Base-by-base conservation (phyloP, 208 protist species). In the Zelonia costaricensis region DNA sequence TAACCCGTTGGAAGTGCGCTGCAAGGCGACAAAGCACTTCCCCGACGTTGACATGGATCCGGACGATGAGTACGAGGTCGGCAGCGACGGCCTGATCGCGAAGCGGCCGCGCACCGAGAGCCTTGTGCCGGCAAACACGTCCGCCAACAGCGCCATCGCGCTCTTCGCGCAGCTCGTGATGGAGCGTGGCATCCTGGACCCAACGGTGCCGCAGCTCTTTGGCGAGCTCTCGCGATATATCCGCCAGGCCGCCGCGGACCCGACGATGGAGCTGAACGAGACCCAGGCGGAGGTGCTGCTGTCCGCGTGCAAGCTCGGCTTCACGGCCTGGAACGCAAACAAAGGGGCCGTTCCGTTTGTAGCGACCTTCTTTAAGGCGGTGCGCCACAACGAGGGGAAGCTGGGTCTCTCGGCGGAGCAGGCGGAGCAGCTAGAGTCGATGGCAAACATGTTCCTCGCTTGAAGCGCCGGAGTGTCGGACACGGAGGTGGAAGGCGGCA, bases 121-220 rank as follows among this genome's bases (percentile, higher is more conserved):
- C 9, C 51, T 88, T 8, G 64, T 96, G 36, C 84, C 84, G 8
- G 45, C 60, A 2, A 78, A 67, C 52, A 86, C 75, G 28, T 25
- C 77, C 1, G 57, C 86, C 16, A 63, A 76, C 43, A 70, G 55
- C 43, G 87, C 86, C 31, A 78, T 91, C 8, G 80, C 78, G 15
- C 62, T 94, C 27, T 55, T 93, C 23, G 71, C 84, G 4, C 87
- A 94, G 69, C 75, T 84, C 15, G 75, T 94, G 31, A 74, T 91
- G 56, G 87, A 96, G 75, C 82, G 91, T n/a, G 91, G 91, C 38
- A 78, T 87, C 16, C 61, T 78, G 1, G 91, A 96, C 58, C 49
- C 71, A 3, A 75, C 70, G 25, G 44, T 84, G 33, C 63, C 82
- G 27, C 71, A 72, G 49, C 53, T 90, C 33, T 85, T 91, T 40